Evolutionary conservation across 2,329 filamentous ascomycete species (phyloP).

Genomic region (Sarocladium brachiariae): DNA sequence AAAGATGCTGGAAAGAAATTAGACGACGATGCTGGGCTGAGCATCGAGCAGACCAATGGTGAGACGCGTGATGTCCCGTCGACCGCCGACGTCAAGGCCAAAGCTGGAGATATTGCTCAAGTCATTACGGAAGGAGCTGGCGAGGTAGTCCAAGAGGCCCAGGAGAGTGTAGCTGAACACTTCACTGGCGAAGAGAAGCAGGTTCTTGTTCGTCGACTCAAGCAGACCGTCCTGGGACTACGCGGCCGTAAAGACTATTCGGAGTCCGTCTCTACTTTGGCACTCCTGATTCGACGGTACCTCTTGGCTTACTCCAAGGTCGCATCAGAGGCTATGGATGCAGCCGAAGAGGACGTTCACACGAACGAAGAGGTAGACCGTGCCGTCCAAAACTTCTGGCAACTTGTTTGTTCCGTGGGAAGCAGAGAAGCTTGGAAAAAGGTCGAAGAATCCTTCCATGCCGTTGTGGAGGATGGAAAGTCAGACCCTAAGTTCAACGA

Average conservation of each 20-base stretch:
- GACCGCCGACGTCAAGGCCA: constrained; percentile 56
- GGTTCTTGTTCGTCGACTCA: constrained; percentile 67
- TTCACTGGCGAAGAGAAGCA: constrained; percentile 65
- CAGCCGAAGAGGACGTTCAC: constrained; percentile 63
- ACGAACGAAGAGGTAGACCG: constrained; percentile 68
- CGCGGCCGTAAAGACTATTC: constrained; percentile 75
- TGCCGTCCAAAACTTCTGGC: constrained; percentile 75
- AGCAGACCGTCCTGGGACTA: constrained; percentile 67
- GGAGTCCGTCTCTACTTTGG: constrained; percentile 74
- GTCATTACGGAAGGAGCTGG: constrained; percentile 45
- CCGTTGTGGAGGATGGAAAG: constrained; percentile 65
- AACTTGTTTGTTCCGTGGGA: constrained; percentile 73
- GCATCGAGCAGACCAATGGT: constrained; percentile 34
- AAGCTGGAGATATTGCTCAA: constrained; percentile 47
- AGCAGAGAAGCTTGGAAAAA: constrained; percentile 67
- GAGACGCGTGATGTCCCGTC: constrained; percentile 36
- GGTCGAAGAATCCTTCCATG: constrained; percentile 60
- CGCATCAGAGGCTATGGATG: constrained; percentile 57
- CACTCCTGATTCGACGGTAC: constrained; percentile 70
- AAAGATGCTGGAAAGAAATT: constrained; percentile 66
- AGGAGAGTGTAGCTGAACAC: constrained; percentile 67
- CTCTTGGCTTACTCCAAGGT: constrained; percentile 70
- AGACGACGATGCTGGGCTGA: constrained; percentile 52
- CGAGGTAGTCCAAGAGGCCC: constrained; percentile 51
- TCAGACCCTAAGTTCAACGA: constrained; percentile 78